Conservation (phyloP, 2,329 filamentous ascomycete species). For the Esteya vermicola region DNA sequence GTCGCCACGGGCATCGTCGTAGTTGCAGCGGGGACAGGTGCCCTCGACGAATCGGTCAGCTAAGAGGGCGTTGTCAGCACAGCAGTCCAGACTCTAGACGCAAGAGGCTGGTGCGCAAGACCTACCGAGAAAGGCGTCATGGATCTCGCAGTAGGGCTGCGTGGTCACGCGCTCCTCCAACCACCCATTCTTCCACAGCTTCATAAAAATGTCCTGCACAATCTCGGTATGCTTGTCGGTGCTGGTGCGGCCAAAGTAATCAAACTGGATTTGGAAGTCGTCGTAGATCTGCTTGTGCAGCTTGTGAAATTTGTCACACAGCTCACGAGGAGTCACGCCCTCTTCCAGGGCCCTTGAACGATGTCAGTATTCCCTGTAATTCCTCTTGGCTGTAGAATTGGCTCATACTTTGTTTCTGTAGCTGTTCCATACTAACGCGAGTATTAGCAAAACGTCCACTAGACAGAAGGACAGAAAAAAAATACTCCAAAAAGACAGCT, state of each 20-base stretch:
- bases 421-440: conserved; percentile 69
- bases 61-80: conserved; percentile 28
- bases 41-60: conserved; percentile 76
- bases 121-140: conserved; percentile 52
- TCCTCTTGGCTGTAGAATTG: neutral
- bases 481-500: neutral
- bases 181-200: conserved; percentile 79
- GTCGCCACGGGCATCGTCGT: conserved; percentile 57
- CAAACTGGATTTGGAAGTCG: conserved; percentile 92
- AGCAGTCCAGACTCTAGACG: no score
- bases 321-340: conserved; percentile 56
- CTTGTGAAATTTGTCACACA: conserved; percentile 85
- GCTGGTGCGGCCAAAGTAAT: conserved; percentile 87
- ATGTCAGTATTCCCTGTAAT: neutral
- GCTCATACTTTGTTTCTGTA: conserved; percentile 61
- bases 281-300: conserved; percentile 84
- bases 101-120: no score
- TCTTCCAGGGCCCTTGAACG: conserved; percentile 56
- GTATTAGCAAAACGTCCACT: conserved; percentile 20
- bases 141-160: conserved; percentile 68
- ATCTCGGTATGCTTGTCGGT: conserved; percentile 84
- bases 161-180: conserved; percentile 75
- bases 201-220: conserved; percentile 77
- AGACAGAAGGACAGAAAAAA: conserved; percentile 18
- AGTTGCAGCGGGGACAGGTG: conserved; percentile 58